Conservation (phyloP, 192 early-diverging fungal species). For the Chytriomyces sp. region DNA sequence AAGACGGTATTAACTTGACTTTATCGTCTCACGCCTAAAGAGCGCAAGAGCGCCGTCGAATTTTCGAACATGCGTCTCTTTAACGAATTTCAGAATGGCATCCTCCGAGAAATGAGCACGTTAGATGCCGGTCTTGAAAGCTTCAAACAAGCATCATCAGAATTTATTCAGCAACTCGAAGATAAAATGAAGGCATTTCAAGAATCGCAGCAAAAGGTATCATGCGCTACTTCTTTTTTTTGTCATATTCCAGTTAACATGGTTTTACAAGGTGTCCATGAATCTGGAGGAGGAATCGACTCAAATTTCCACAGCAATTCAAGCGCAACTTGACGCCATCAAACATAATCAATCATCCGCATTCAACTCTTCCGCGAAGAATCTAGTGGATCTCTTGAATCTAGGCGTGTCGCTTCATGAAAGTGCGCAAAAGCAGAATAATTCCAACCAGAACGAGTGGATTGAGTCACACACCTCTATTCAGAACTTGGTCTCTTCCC, state of each 20-base stretch:
- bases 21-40: conserved; percentile 10
- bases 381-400: neutral
- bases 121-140: conserved; percentile 31
- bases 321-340: neutral
- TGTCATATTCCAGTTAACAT: neutral
- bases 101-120: conserved; percentile 38
- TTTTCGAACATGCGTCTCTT: conserved; percentile 46
- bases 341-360: neutral
- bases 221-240: conserved; percentile 8
- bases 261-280: neutral
- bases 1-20: neutral
- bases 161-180: neutral
- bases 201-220: conserved; percentile 11
- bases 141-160: neutral
- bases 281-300: neutral
- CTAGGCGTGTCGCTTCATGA: neutral
- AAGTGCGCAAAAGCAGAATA: conserved; percentile 4
- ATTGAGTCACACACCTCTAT: neutral
- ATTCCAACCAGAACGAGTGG: neutral
- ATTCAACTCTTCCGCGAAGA: neutral
- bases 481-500: neutral
- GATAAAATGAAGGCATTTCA: neutral
- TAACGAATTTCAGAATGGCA: conserved; percentile 48
- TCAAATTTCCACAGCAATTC: neutral
- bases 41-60: conserved; percentile 47